Evolutionary conservation across 768 basidiomycete genomes (phyloP).

Genomic region (Podaxis sp.): DNA sequence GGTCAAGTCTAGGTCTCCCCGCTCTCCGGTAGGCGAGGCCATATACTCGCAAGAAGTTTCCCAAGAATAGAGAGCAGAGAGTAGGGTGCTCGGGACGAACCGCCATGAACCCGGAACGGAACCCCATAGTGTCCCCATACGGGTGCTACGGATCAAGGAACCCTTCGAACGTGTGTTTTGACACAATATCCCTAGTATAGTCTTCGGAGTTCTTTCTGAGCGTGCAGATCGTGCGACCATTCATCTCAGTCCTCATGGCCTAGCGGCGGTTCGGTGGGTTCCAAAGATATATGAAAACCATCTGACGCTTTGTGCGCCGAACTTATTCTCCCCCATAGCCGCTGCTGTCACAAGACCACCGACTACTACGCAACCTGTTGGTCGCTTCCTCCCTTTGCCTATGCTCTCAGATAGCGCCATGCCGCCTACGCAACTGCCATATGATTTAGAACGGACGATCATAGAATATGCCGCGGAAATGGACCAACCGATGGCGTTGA

Average conservation of each 20-base stretch:
- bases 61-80: background rate
- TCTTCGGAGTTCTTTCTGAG: background rate
- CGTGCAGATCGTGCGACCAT: constrained; percentile 11
- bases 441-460: constrained; percentile 10
- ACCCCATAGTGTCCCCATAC: background rate
- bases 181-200: background rate
- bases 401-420: background rate
- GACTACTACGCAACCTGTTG: background rate
- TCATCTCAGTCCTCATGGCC: constrained; percentile 4
- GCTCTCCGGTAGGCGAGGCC: background rate
- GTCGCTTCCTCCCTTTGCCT: background rate
- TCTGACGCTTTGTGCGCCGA: background rate
- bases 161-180: background rate
- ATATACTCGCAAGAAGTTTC: background rate
- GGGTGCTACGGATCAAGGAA: constrained; percentile 12
- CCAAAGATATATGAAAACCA: constrained; percentile 1
- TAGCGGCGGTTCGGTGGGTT: constrained; percentile 2
- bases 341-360: background rate
- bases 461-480: constrained; percentile 9
- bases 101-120: constrained; percentile 3
- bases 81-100: background rate
- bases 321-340: background rate
- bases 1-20: background rate
- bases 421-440: constrained; percentile 2
- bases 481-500: constrained; percentile 10